Conservation (phyloP, 352 stramenopile species). For the Phytophthora litchii region DNA sequence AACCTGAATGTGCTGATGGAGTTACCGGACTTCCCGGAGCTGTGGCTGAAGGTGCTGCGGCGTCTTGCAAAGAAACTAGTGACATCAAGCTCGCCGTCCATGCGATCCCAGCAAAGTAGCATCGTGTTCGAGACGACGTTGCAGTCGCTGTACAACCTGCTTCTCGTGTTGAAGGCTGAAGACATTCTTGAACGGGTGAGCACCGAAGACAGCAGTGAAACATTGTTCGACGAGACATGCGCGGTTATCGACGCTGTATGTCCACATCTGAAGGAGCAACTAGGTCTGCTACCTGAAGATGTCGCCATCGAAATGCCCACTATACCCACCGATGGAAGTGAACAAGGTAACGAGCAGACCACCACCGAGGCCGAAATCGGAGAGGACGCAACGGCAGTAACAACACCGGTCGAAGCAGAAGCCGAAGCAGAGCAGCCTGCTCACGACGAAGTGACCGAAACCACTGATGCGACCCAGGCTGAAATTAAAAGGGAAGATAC, state of each 20-base stretch:
- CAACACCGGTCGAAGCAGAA: neutral
- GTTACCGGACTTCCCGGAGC: conserved; percentile 61
- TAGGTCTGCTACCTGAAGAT: conserved; percentile 58
- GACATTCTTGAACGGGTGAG: conserved; percentile 66
- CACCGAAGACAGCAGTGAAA: conserved; percentile 46
- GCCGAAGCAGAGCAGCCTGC: conserved; percentile 5
- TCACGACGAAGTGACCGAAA: conserved; percentile 12
- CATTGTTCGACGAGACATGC: conserved; percentile 73
- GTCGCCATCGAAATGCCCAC: conserved; percentile 24
- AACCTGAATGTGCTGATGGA: conserved; percentile 78
- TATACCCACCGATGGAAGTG: conserved; percentile 14
- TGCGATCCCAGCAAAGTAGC: conserved; percentile 44
- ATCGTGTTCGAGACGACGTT: conserved; percentile 87
- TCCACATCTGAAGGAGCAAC: conserved; percentile 78
- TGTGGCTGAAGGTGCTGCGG: conserved; percentile 82
- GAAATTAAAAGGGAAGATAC: conserved; percentile 4
- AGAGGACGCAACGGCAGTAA: neutral
- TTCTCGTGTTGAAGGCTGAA: conserved; percentile 84
- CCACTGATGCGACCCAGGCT: neutral
- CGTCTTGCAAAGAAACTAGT: conserved; percentile 78
- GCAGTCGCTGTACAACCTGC: conserved; percentile 86
- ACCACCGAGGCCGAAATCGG: conserved; percentile 1
- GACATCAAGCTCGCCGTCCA: conserved; percentile 39
- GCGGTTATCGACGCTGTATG: conserved; percentile 76
- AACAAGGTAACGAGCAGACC: conserved; percentile 14